Percentiles rank a stretch among this genome's conserved stretches.
Evolutionary conservation across 345 rosid genomes (phyloP).

Genomic region (Populus davidiana): DNA sequence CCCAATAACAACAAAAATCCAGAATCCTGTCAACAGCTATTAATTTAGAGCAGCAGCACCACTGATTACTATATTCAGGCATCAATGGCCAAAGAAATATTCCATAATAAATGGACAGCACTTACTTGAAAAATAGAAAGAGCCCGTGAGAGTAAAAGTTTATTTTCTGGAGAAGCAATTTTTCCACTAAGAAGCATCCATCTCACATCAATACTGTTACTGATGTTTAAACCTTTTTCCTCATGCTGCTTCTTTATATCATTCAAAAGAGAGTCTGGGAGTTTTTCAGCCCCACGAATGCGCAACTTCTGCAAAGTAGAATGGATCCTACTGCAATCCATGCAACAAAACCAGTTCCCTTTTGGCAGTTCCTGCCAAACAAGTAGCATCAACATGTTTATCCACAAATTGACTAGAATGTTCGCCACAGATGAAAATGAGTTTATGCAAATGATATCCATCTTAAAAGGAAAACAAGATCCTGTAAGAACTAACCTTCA

Average conservation of each 20-base stretch:
- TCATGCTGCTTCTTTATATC: constrained; percentile 46
- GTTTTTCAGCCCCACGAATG: constrained; percentile 59
- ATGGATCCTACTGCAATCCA: constrained; percentile 53
- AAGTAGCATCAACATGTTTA: constrained; percentile 11
- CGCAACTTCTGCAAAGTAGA: constrained; percentile 51
- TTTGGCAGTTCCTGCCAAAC: constrained; percentile 74
- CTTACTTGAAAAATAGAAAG: constrained; percentile 75
- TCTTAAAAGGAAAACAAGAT: neutral
- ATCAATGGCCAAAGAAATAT: neutral
- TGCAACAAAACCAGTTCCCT: constrained; percentile 84
- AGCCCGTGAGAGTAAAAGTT: constrained; percentile 57
- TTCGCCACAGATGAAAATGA: neutral
- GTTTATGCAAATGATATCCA: neutral
- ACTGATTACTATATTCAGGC: neutral
- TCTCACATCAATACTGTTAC: constrained; percentile 50
- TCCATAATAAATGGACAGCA: neutral
- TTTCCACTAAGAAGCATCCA: constrained; percentile 83
- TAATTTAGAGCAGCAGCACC: neutral
- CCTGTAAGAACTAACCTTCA: constrained; percentile 48
- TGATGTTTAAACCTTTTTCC: constrained; percentile 38
- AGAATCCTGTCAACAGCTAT: neutral
- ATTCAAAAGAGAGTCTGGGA: constrained; percentile 49
- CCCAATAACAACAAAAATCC: neutral
- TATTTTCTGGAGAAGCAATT: constrained; percentile 51
- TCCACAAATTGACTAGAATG: neutral